Evolutionary conservation across 2,329 filamentous ascomycete species (phyloP), one percentile per base, ranked within the genome.

Genomic region (Alternaria sp.): DNA sequence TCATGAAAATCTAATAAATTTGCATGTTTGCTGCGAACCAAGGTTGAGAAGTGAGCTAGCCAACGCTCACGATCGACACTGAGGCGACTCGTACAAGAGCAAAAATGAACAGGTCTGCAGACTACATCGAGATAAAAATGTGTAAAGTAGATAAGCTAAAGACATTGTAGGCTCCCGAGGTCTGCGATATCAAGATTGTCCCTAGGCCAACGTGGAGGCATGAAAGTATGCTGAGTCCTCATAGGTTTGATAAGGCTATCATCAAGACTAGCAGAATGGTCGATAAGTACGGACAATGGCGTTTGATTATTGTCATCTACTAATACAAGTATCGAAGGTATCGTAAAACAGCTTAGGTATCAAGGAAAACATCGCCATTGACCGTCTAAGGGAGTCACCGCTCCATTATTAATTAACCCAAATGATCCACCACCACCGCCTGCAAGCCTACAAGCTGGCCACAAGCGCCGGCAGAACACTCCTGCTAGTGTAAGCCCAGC

Each of bases 401-500:
- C 18, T 9, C 9, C 18, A 11, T 25, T 53, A 23, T 41, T 20
- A 11, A 37, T 25, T 20, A 37, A 11, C 8, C 18, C 18, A 15
- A 53, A 33, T 6, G 9, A 37, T 25, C 14, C 9, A 6, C 20
- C 49, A 41, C 20, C 28, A 25, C 14, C 21, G 10, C 21, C 15
- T 41, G 21, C 18, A 15, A 25, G 15, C 26, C n/a, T 56, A 61
- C 56, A 63, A 44, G 46, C 51, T 60, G 0, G 51, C 60, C 3
- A 77, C 21, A 11, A 67, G 44, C 53, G 74, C 47, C 64, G 81
- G 63, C 78, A 83, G 63, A 71, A 81, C 10, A 61, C 69, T 41
- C 70, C 83, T 68, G 79, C 81, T 69, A 73, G 68, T 73, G 41
- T 66, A 74, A 51, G 43, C 45, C 73, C 73, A 74, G 44, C 63